phyloP scores from a whole-genome alignment of 345 rosid genomes.

The Lepidium aucheri region DNA sequence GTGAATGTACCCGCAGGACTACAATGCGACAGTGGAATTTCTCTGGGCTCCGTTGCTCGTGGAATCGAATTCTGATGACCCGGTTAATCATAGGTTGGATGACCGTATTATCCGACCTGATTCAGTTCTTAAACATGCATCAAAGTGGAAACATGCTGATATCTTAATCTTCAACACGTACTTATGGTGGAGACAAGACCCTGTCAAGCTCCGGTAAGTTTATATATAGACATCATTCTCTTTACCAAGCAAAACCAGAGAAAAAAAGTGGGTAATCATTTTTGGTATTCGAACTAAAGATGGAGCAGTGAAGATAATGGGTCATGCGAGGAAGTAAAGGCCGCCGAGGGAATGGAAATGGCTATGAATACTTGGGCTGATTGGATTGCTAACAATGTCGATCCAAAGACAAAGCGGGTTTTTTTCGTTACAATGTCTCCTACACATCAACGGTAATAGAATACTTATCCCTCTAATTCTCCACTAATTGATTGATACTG shows the following conservation, averaged over 20 bases:
- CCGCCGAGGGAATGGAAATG: slow-evolving; percentile 75
- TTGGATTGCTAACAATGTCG: slow-evolving; percentile 53
- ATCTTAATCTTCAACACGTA: slow-evolving; percentile 83
- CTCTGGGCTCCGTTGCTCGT: slow-evolving; percentile 96
- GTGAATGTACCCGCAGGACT: slow-evolving; percentile 44
- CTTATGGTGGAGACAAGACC: slow-evolving; percentile 99
- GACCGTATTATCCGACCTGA: slow-evolving; percentile 84
- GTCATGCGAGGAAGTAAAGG: slow-evolving; percentile 73
- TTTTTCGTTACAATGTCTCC: slow-evolving; percentile 96
- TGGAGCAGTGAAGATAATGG: slow-evolving; percentile 70
- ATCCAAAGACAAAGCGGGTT: slow-evolving; percentile 43
- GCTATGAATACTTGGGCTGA: slow-evolving; percentile 93
- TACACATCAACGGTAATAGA: slow-evolving; percentile 60
- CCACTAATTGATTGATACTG: neutral
- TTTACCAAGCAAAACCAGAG: neutral
- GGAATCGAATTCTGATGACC: slow-evolving; percentile 96
- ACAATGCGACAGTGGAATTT: slow-evolving; percentile 89
- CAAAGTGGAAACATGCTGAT: slow-evolving; percentile 87
- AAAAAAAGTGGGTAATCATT: neutral
- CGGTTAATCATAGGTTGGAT: slow-evolving; percentile 74
- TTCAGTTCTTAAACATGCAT: slow-evolving; percentile 81
- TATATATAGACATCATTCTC: neutral
- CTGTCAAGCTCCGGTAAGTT: slow-evolving; percentile 76
- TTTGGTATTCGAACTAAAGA: slow-evolving; percentile 34
- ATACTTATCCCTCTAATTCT: neutral